Percentiles rank a stretch among this genome's conserved stretches.
Evolutionary conservation across 192 early-diverging fungal genomes (phyloP).

Genomic region (Spinellus fusiger): DNA sequence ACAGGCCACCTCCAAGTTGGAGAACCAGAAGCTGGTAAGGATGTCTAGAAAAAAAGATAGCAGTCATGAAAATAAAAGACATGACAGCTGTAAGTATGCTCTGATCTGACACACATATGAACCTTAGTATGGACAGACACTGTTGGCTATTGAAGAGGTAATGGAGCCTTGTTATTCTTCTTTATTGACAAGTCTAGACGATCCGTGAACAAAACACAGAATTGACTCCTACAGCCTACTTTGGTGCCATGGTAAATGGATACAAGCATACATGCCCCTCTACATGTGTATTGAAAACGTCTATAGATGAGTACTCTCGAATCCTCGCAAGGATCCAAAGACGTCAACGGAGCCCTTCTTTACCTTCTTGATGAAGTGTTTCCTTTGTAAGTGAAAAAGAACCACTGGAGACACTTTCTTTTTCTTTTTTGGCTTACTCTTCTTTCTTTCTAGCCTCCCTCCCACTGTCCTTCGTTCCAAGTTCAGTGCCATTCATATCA

Average conservation of each 20-base stretch:
- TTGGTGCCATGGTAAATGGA: slow-evolving; percentile 69
- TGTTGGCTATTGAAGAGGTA: slow-evolving; percentile 66
- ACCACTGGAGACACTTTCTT: neutral
- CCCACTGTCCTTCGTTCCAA: slow-evolving; percentile 53
- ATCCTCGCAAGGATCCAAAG: slow-evolving; percentile 25
- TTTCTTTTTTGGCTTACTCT: neutral
- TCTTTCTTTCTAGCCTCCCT: slow-evolving; percentile 34
- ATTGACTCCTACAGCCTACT: slow-evolving; percentile 78
- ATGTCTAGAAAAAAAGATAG: too few relatives aligned
- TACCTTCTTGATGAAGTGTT: slow-evolving; percentile 80
- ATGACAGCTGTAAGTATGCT: too few relatives aligned
- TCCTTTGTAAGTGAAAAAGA: slow-evolving; percentile 44
- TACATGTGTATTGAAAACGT: too few relatives aligned
- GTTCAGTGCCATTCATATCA: slow-evolving; percentile 55
- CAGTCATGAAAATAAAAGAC: neutral
- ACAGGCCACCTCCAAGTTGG: slow-evolving; percentile 70
- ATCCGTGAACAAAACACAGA: slow-evolving; percentile 68
- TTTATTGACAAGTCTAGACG: slow-evolving; percentile 52
- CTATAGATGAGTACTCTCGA: slow-evolving; percentile 50
- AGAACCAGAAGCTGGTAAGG: slow-evolving; percentile 77
- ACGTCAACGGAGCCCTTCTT: slow-evolving; percentile 54
- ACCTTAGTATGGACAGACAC: slow-evolving; percentile 54
- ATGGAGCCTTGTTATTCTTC: neutral
- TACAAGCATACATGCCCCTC: neutral
- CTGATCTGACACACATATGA: neutral